Evolutionary conservation across 768 basidiomycete species (phyloP), one percentile per base, ranked within the genome.

Genomic region (Psilocybe cyanescens): DNA sequence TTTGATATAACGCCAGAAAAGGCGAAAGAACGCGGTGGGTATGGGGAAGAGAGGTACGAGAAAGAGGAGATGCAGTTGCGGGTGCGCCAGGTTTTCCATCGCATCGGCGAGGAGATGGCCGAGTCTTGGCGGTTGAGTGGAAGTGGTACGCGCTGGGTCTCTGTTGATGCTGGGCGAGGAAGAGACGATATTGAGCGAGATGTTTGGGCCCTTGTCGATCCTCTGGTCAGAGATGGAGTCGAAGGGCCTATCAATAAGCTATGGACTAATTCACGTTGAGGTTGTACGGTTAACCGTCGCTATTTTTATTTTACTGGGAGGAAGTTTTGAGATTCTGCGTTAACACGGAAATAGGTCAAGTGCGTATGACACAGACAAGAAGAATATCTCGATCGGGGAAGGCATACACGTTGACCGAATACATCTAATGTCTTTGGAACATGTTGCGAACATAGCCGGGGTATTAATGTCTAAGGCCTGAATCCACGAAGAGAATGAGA

Each of bases 1-100:
- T 86, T 99, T 61, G 87, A 95, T 66, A 82, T 99, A 62, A 76
- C 86, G 0, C 89, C 93, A 0, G 87, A 87, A 44, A 75, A 80
- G 11, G 92, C 94, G 0, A 80, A 80, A 44, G 69, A 73, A 47
- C 84, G 97, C 12, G 91, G 89, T 0, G 92, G 91, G 0, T 97
- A 91, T 67, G 95, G 95, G 3, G 83, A 85, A 56, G 95, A 97
- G 75, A 81, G 94, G 44, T 97, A 96, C 65, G 95, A 97, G 78
- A 88, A 83, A 67, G 83, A 85, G 62, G 90, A 90, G 59, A 79
- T 94, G 76, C 94, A 95, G 72, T 73, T 70, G 46, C 77, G 80
- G 45, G 94, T 94, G 29, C 74, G 88, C 33, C 73, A 77, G 28
- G 73, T 85, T 1, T 94, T 94, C 68, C 71, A 76, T 62, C 74